Evolutionary conservation across 768 basidiomycete species (phyloP).

Genomic region (Suillus occidentalis): DNA sequence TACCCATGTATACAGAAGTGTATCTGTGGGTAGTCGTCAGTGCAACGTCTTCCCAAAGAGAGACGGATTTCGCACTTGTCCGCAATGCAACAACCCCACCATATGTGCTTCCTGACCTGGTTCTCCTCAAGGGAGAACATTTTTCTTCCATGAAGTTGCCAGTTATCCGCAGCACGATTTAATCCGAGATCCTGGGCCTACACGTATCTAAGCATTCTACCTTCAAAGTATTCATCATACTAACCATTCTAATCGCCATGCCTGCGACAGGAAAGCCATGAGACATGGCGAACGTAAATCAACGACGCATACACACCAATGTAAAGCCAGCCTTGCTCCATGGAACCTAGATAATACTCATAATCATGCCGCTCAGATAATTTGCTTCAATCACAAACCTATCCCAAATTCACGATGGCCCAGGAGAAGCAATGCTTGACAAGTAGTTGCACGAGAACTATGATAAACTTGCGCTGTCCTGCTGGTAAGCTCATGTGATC

Average conservation of each 20-base stretch:
- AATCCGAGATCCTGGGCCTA: slow-evolving; percentile 81
- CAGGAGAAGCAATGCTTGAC: slow-evolving; percentile 77
- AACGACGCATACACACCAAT: slow-evolving; percentile 46
- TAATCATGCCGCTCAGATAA: slow-evolving; percentile 13
- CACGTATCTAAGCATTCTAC: slow-evolving; percentile 9
- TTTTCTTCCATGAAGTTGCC: slow-evolving; percentile 62
- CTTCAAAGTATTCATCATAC: slow-evolving; percentile 10
- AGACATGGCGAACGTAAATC: neutral
- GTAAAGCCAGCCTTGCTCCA: slow-evolving; percentile 87
- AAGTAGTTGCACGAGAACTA: slow-evolving; percentile 68
- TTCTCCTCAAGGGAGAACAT: slow-evolving; percentile 67
- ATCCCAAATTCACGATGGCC: slow-evolving; percentile 87
- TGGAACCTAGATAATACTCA: slow-evolving; percentile 40
- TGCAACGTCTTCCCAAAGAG: slow-evolving; percentile 3
- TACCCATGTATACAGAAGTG: slow-evolving; percentile 75
- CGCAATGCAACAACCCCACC: slow-evolving; percentile 74
- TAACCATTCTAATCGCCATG: slow-evolving; percentile 75
- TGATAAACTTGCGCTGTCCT: slow-evolving; percentile 60
- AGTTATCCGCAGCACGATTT: slow-evolving; percentile 74
- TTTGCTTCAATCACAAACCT: slow-evolving; percentile 41
- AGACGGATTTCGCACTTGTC: slow-evolving; percentile 54
- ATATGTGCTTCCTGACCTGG: slow-evolving; percentile 72
- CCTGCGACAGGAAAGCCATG: slow-evolving; percentile 34
- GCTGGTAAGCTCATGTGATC: slow-evolving; percentile 8
- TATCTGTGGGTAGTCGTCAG: slow-evolving; percentile 42